Evolutionary conservation across 768 basidiomycete genomes (phyloP), one percentile per base, ranked within the genome.

Genomic region (Tricholoma flavovirens): DNA sequence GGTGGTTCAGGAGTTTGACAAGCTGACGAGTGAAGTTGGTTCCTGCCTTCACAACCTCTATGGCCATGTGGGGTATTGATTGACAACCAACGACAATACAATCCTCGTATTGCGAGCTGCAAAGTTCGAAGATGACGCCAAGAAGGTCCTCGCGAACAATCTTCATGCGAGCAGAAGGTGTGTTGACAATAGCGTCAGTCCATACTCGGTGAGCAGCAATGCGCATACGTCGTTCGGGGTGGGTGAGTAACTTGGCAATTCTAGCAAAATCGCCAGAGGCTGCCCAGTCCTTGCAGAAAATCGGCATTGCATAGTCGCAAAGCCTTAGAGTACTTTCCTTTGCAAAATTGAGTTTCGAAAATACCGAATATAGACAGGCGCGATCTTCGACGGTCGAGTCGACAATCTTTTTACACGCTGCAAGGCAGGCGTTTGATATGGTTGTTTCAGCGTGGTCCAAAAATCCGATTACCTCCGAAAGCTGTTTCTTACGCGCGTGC

Each of bases 271-370:
- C 58, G 19, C 58, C 60, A 3, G 49, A 2, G 12, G 60, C 58
- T 2, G 51, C 60, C 62, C 62, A 63, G 35, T 63, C 62, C 32
- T 53, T 26, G 30, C 60, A 63, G 29, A 63, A 56, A 46, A 45
- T 19, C 1, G 62, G 62, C 55, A 63, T 63, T 4, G 60, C 58
- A 43, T 53, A 40, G 51, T 61, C 62, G 48, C 58, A 61, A 19
- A 63, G 58, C 51, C 53, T 51, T 21, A 63, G 32, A 12, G 57
- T 36, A 49, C 60, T 63, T 40, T 63, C 62, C 51, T 61, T 63
- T 29, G 49, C 46, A 40, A 61, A 59, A 40, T 59, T 59, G 53
- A 63, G 60, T 50, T 51, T 54, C 6, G 53, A 38, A 33, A 61
- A 54, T 24, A 55, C 45, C 5, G 62, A 51, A 54, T 56, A 61